Evolutionary conservation across 2,329 filamentous ascomycete genomes (phyloP), one percentile per base, ranked within the genome.

Genomic region (Ceratocystis huliohia): DNA sequence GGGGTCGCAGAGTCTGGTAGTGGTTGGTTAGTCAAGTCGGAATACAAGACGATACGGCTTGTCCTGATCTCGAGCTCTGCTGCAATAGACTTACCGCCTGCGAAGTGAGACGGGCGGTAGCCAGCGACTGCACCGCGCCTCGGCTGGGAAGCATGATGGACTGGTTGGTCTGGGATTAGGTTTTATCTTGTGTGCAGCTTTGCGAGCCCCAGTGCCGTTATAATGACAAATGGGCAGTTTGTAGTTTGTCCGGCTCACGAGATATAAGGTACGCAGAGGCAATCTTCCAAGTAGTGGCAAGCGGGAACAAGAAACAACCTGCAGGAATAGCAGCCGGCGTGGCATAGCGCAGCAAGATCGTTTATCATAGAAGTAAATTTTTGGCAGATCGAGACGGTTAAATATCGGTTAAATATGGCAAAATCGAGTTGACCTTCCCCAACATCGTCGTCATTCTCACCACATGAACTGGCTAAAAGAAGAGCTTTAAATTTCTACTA

Each of bases 101-200:
- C 65, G 68, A 70, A 17, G 70, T 70, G 33, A 73, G 59, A 65
- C 72, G 73, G 70, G 72, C 74, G 69, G 75, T 74, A 69, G 76
- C 73, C 66, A 77, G 69, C 65, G 76, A 75, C 69, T 75, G 75
- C 70, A 74, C 73, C 71, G 78, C 73, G 72, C 76, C 77, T 76
- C 77, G 76, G 69, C 77, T 78, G 67, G 77, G 76, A 72, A 79
- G 74, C 78, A 79, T 79, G 67, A 70, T 74, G 73, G 70, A 28
- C 17, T 13, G n/a, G 25, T 25, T 25, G 20, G 48, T 22, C 37
- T 41, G 10, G 15, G 10, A 41, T 41, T 41, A 4, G 13, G 13
- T 13, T 41, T 15, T 41, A 0, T 41, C 7, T 53, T 10, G 5
- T 53, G 22, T 53, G 48, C 48, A 53, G 48, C 37, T 41, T 41